Base-by-base conservation (phyloP, 2,329 filamentous ascomycete genomes). In the Blumeria graminis region DNA sequence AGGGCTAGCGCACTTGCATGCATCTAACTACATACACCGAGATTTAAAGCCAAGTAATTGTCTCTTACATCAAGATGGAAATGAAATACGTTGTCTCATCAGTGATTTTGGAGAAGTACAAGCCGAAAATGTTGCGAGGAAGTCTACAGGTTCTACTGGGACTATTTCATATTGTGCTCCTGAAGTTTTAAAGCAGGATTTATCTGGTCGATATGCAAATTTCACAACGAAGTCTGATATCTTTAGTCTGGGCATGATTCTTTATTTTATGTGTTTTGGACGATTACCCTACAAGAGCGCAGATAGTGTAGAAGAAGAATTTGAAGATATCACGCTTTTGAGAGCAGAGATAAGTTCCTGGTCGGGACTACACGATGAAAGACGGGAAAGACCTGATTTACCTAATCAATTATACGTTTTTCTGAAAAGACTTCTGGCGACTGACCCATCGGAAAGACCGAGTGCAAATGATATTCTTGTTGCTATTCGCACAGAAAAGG, bases 61-160 rank as follows among this genome's bases (percentile, higher is more conserved):
- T 64, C 74, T 98, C 3, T 71, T 98, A 0, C 89, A 96, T 65
- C 77, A 63, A 53, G 84, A 82, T 58, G 83, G 81, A 28, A 76
- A 76, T 52, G 81, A 80, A 43, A 71, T 88, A 10, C 78, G 76
- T 55, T 94, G 94, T 51, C 73, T 98, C 14, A 94, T 98, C 57
- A 96, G 90, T 67, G 92, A 98, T 67, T 98, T 98, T 70, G 92
- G 93, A 43, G 92, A 98, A 68, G 90, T 96, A 0, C 93, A 98
- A 66, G 76, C 81, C 1, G 85, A 89, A 61, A 84, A 90, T 64
- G 77, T 78, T 0, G 78, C 80, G 14, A 80, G 92, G n/a, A 85
- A 84, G 57, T 94, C 88, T 0, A 94, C 89, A 0, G 92, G 92
- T 1, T 84, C 88, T 0, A 98, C 92, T 0, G 92, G 92, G 1